Evolutionary conservation across 345 rosid genomes (phyloP).

Genomic region (Arabis hirsuta): DNA sequence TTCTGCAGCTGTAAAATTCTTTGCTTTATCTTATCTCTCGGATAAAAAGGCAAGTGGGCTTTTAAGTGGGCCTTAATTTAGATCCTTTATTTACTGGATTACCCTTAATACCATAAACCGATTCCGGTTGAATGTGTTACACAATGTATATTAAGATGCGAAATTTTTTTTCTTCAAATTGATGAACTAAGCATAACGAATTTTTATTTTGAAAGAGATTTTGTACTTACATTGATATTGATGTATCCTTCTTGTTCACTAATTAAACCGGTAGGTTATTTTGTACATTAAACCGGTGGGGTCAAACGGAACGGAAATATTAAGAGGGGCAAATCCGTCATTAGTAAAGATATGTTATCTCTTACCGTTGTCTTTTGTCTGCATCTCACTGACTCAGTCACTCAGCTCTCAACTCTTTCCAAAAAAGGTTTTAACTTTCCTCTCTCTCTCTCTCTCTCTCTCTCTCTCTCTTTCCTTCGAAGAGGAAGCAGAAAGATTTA

Average conservation of each 20-base stretch:
- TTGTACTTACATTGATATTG: background rate
- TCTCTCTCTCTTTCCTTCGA: background rate
- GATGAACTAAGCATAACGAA: background rate
- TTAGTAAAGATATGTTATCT: slow-evolving; percentile 10
- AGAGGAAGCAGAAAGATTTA: slow-evolving; percentile 16
- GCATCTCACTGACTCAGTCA: slow-evolving; percentile 11
- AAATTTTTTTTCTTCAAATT: background rate
- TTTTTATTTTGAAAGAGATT: background rate
- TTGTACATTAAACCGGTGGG: background rate
- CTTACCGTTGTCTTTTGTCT: slow-evolving; percentile 52
- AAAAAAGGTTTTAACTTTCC: slow-evolving; percentile 19
- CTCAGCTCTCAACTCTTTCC: slow-evolving; percentile 13
- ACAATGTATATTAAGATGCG: background rate
- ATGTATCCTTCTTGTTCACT: background rate
- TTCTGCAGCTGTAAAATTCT: background rate
- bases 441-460: slow-evolving; percentile 29
- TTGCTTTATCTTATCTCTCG: background rate
- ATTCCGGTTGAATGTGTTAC: background rate
- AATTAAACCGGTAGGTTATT: background rate
- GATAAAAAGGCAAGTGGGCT: slow-evolving; percentile 25
- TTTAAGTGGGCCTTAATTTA: slow-evolving; percentile 15
- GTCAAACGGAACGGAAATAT: background rate
- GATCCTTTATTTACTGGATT: background rate
- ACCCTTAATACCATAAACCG: background rate
- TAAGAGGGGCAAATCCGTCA: slow-evolving; percentile 47